phyloP scores from a whole-genome alignment of 306 rosid genomes.

The Dicorynia guianensis region DNA sequence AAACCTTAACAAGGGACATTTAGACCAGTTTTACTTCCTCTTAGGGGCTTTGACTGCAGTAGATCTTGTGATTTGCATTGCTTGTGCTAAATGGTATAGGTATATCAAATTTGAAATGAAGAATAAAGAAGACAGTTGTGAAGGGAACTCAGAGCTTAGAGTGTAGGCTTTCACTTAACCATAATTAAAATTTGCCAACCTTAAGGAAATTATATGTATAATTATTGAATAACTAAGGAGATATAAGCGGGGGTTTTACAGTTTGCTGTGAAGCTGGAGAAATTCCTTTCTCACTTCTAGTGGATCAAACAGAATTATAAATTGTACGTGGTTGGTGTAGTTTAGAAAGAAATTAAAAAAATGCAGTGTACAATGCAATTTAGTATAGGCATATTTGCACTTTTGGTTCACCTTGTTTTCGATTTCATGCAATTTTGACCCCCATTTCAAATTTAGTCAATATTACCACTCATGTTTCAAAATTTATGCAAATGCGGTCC shows the following conservation, averaged over 20 bases:
- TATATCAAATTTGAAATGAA: constrained; percentile 66
- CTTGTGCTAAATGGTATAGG: constrained; percentile 78
- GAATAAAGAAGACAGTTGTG: constrained; percentile 20
- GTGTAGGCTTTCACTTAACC: background rate
- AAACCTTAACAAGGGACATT: constrained; percentile 73
- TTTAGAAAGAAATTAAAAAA: no score
- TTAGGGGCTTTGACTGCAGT: constrained; percentile 70
- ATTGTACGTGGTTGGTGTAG: background rate
- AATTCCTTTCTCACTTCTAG: constrained; percentile 26
- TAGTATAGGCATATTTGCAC: no score
- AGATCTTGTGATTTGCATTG: constrained; percentile 58
- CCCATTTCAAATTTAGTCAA: no score
- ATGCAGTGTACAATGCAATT: no score
- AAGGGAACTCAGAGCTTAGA: constrained; percentile 7
- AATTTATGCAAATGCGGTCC: no score
- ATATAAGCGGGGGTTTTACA: background rate
- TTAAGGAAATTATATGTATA: background rate
- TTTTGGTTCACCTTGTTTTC: no score
- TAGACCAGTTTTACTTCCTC: constrained; percentile 75
- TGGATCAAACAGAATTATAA: constrained; percentile 3
- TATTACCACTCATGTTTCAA: no score
- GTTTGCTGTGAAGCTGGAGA: constrained; percentile 37
- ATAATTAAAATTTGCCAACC: background rate
- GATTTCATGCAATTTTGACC: no score
- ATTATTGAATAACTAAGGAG: background rate